Evolutionary conservation across 257 asterid species (phyloP), one percentile per base, ranked within the genome.

Genomic region (Pogostemon cablin): DNA sequence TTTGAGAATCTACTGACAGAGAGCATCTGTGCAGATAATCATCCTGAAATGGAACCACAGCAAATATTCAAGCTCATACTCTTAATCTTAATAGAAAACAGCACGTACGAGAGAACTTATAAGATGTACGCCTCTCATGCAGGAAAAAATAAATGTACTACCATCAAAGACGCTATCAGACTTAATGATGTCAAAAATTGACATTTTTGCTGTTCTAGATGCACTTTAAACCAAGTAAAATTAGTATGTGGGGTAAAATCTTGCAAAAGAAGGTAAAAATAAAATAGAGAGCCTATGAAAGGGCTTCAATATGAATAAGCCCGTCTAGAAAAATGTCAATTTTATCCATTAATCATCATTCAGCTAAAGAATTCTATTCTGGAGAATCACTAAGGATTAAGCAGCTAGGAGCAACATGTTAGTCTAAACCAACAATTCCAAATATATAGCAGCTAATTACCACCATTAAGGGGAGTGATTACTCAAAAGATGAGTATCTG

Each of bases 21-120:
- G 96, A 91, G 87, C 90, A 91, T 73, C 98, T 81, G 66, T 84
- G 95, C 44, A 95, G 89, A 78, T 68, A 85, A 75, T 86, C 97
- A 77, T 84, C 96, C 99, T 91, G 95, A 70, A 71, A 75, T 34
- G 40, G 58, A 68, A 75, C 52, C 63, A 72, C 10, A 49, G 72
- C 17, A 38, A 68, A 63, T 59, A 63, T 68, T 68, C 34, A 61
- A 20, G 48, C 56, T 57, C 42, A 53, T 50, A 25, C 57, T n/a
- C 3, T 9, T 46, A 47, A 65, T 35, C 17, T 67, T 35, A 5
- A 15, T 40, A 9, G 20, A 4, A 12, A 39, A 7, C 7, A 67
- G 40, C 1, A 25, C 32, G 32, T 25, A 12, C 44, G 60, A 17
- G 20, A 40, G 12, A 25, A 41, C 42, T 20, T 20, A 56, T 25